Evolutionary conservation across 2,329 filamentous ascomycete species (phyloP), one percentile per base, ranked within the genome.

Genomic region (Fusarium fujikuroi): DNA sequence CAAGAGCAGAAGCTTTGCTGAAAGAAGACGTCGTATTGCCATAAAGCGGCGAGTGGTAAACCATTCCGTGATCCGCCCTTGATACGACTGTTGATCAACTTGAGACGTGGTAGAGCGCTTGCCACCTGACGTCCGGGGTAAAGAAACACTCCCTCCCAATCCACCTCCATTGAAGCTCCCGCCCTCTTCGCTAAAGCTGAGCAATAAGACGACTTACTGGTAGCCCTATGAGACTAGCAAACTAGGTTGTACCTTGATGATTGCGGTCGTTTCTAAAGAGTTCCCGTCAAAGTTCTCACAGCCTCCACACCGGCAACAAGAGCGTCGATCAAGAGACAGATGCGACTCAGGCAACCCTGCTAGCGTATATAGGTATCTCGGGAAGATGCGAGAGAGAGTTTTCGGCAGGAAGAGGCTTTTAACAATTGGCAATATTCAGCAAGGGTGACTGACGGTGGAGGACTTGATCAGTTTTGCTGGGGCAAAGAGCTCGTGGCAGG

Each of bases 1-100:
- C 50, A 58, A 49, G 39, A 53, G 40, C 53, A 40, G 52, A 30
- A 53, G n/a, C 28, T 34, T 37, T 15, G 37, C 34, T 37, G 30
- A 47, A 70, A 42, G 19, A 50, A 69, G 32, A 58, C 25, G 66
- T 69, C 53, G 66, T 65, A 69, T 69, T 64, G 66, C 66, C 66
- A 47, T 52, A 59, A 53, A 58, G 66, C 60, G 65, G 58, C 59
- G 66, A 70, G 37, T 69, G 66, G 66, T 53, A 69, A 69, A 49
- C 30, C 28, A 32, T 69, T 65, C 60, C 59, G 66, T 52, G 52
- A 58, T 64, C 66, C 66, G 66, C 50, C 66, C 40, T 63, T 40
- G 34, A 69, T 69, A 53, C 50, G 52, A 64, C 52, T 34, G 58
- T 69, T 65, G 40, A 69, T 69, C 65, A 69, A 65, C 37, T 69